Conservation (phyloP, 1,284 basidiomycete genomes). For the Ustilago lituana region DNA sequence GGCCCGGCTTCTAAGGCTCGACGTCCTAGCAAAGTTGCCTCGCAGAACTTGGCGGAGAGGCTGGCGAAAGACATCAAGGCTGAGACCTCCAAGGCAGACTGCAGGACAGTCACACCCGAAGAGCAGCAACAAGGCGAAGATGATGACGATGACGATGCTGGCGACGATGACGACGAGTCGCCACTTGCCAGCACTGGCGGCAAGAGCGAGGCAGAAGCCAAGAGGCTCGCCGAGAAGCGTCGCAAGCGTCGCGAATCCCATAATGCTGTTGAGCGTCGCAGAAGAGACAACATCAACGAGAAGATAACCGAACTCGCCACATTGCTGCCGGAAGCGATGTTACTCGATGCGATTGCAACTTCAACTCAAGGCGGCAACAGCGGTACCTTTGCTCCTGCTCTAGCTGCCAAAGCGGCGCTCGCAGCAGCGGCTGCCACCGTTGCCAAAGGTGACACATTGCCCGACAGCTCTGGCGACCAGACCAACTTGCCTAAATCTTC, state of each 20-base stretch:
- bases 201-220: slow-evolving; percentile 50
- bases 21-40: slow-evolving; percentile 28
- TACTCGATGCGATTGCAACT: slow-evolving; percentile 63
- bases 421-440: slow-evolving; percentile 37
- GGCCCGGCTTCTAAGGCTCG: slow-evolving; percentile 17
- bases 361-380: slow-evolving; percentile 59
- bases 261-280: slow-evolving; percentile 86
- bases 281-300: slow-evolving; percentile 92
- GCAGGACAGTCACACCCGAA: slow-evolving; percentile 25
- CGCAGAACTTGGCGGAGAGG: slow-evolving; percentile 20
- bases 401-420: slow-evolving; percentile 49
- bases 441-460: slow-evolving; percentile 31
- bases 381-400: slow-evolving; percentile 46
- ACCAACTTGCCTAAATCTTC: slow-evolving; percentile 42
- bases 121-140: slow-evolving; percentile 29
- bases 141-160: slow-evolving; percentile 42
- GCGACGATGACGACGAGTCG: slow-evolving; percentile 38
- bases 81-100: slow-evolving; percentile 10
- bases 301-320: slow-evolving; percentile 88
- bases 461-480: slow-evolving; percentile 15
- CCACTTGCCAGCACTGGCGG: slow-evolving; percentile 6
- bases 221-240: slow-evolving; percentile 74
- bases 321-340: slow-evolving; percentile 77
- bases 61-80: slow-evolving; percentile 22
- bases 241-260: slow-evolving; percentile 82